Percentiles rank a stretch among this genome's conserved stretches.
phyloP scores from a whole-genome alignment of 1,284 basidiomycete genomes.

The Ustanciosporium gigantosporum region DNA sequence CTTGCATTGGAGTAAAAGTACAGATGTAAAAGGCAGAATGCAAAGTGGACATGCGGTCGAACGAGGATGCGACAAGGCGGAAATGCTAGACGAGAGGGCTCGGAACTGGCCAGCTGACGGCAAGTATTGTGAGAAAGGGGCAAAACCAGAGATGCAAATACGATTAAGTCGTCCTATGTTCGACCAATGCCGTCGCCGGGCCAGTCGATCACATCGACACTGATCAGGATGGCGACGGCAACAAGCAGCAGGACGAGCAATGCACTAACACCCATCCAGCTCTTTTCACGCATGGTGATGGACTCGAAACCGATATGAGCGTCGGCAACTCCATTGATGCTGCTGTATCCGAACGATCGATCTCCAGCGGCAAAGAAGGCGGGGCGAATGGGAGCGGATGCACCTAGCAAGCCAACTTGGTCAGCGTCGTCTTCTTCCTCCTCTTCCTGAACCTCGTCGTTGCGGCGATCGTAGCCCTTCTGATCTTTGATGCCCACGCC shows the following conservation, averaged over 20 bases:
- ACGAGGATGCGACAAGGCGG: too few species aligned
- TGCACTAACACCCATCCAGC: slow-evolving; percentile 30
- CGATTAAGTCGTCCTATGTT: too few species aligned
- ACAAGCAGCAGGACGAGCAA: slow-evolving; percentile 13
- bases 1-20: too few species aligned
- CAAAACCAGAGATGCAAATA: too few species aligned
- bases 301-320: slow-evolving; percentile 25
- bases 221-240: slow-evolving; percentile 38
- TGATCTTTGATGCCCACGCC: background rate
- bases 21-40: too few species aligned
- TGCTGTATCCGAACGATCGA: slow-evolving; percentile 19
- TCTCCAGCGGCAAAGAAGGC: slow-evolving; percentile 23
- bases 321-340: slow-evolving; percentile 7
- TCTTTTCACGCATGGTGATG: slow-evolving; percentile 16
- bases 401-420: slow-evolving; percentile 6
- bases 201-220: slow-evolving; percentile 44
- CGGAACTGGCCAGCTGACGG: too few species aligned
- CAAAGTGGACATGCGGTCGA: too few species aligned
- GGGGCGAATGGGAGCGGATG: slow-evolving; percentile 2
- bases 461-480: slow-evolving; percentile 2
- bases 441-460: slow-evolving; percentile 6
- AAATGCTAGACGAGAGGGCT: too few species aligned
- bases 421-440: slow-evolving; percentile 22
- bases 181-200: slow-evolving; percentile 39
- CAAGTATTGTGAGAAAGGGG: too few species aligned